A percentile compares a stretch with the other conserved stretches of the same genome.
These are phyloP conservation scores for Lactifluus volemus DNA, from an alignment of 768 basidiomycete species.

Conservation along the genomic window DNA sequence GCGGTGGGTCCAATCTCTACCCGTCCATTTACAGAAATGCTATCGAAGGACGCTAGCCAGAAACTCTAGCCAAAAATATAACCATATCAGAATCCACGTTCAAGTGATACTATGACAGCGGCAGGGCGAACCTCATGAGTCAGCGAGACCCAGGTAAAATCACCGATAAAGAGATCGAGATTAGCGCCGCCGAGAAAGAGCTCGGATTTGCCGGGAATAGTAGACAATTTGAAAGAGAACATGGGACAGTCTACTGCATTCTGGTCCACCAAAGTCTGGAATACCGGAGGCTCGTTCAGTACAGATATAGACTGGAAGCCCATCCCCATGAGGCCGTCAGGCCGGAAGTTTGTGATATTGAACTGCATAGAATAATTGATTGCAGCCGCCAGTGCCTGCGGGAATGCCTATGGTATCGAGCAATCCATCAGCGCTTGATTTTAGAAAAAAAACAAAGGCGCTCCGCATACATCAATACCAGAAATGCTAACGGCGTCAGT, in stretches of 20 bases:
- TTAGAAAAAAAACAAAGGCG: background rate
- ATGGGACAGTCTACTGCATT: slow-evolving; percentile 27
- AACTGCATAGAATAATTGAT: slow-evolving; percentile 30
- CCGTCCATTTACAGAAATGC: slow-evolving; percentile 21
- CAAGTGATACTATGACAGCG: too few species aligned
- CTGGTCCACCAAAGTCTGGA: slow-evolving; percentile 36
- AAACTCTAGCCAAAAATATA: background rate
- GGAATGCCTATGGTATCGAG: slow-evolving; percentile 23
- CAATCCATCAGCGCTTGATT: background rate
- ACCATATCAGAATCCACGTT: too few species aligned
- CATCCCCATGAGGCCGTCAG: slow-evolving; percentile 39
- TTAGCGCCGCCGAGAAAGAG: slow-evolving; percentile 17
- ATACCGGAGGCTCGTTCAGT: slow-evolving; percentile 21
- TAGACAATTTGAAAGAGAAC: slow-evolving; percentile 41
- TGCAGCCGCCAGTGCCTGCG: slow-evolving; percentile 35
- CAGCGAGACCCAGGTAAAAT: slow-evolving; percentile 9
- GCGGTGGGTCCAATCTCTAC: background rate
- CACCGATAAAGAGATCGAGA: background rate
- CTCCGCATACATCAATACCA: slow-evolving; percentile 21
- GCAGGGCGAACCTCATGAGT: background rate
- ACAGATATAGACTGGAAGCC: slow-evolving; percentile 24
- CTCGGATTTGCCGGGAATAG: slow-evolving; percentile 31
- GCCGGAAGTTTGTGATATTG: slow-evolving; percentile 20
- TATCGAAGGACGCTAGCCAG: slow-evolving; percentile 21
- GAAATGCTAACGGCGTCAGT: slow-evolving; percentile 36